Conservation (phyloP, 352 stramenopile genomes). For the Phytophthora cactorum region DNA sequence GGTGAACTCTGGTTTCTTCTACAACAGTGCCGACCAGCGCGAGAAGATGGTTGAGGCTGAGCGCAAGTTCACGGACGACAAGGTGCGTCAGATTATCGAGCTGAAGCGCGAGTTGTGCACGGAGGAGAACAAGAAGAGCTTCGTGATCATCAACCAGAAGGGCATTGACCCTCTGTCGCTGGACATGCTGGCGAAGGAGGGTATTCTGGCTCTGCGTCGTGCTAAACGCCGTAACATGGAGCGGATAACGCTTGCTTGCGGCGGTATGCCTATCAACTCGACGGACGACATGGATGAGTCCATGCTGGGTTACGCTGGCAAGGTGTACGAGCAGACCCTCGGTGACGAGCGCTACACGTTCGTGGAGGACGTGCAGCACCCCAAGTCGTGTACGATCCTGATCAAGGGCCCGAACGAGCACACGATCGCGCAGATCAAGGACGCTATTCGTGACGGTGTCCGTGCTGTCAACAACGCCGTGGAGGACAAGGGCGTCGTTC, state of each 20-base stretch:
- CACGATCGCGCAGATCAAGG: slow-evolving; percentile 99
- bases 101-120: slow-evolving; percentile 98
- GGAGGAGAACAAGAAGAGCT: slow-evolving; percentile 95
- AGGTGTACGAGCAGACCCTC: slow-evolving; percentile 98
- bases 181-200: slow-evolving; percentile 99
- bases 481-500: slow-evolving; percentile 96
- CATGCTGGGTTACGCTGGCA: slow-evolving; percentile 97
- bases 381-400: slow-evolving; percentile 98
- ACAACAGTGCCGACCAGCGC: slow-evolving; percentile 98
- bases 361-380: slow-evolving; percentile 97
- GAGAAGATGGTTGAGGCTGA: slow-evolving; percentile 98
- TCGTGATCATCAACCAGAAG: slow-evolving; percentile 99
- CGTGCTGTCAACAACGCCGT: slow-evolving; percentile 98
- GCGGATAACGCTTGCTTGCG: slow-evolving; percentile 98
- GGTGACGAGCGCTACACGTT: slow-evolving; percentile 99
- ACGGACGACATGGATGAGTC: slow-evolving; percentile 97
- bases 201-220: slow-evolving; percentile 97
- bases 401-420: slow-evolving; percentile 99
- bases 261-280: slow-evolving; percentile 98
- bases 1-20: slow-evolving; percentile 98
- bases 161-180: slow-evolving; percentile 99
- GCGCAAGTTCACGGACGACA: slow-evolving; percentile 96
- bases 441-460: slow-evolving; percentile 98
- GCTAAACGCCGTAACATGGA: slow-evolving; percentile 99
- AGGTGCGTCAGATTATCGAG: slow-evolving; percentile 97